Conservation (phyloP, 495 filamentous ascomycete species). For the Ramalina intermedia region DNA sequence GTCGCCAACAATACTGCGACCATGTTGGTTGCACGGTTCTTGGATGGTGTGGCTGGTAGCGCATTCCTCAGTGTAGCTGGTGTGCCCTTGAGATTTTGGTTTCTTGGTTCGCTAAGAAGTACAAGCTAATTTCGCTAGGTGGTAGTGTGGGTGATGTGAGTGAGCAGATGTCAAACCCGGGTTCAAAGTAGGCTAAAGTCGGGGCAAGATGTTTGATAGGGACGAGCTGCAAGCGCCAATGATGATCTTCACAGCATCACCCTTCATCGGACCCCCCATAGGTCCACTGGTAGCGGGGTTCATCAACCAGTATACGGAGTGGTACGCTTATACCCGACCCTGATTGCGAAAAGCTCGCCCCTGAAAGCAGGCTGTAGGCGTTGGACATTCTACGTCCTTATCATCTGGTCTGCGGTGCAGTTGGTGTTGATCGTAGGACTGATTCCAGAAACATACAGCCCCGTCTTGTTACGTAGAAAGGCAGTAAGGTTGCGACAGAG, state of each 20-base stretch:
- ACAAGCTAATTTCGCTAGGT: neutral
- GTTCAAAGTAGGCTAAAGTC: neutral
- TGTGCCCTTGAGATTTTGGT: conserved; percentile 32
- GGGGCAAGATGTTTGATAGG: conserved; percentile 73
- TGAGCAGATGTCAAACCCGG: neutral
- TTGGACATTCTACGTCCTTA: conserved; percentile 79
- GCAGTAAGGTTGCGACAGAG: conserved; percentile 56
- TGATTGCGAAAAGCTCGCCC: neutral
- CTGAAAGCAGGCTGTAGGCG: conserved; percentile 27
- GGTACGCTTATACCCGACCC: conserved; percentile 30
- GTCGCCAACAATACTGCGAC: conserved; percentile 73
- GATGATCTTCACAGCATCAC: conserved; percentile 70
- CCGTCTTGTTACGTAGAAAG: conserved; percentile 59
- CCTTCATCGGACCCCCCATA: conserved; percentile 53
- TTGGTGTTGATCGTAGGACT: conserved; percentile 50
- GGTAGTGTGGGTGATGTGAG: conserved; percentile 3
- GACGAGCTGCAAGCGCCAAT: conserved; percentile 61
- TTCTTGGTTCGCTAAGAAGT: neutral
- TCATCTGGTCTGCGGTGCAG: conserved; percentile 63
- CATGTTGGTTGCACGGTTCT: conserved; percentile 69
- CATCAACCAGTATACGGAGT: conserved; percentile 61
- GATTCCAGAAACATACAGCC: conserved; percentile 87
- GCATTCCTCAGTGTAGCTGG: conserved; percentile 86
- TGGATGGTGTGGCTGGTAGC: conserved; percentile 71
- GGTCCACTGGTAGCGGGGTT: conserved; percentile 42